phyloP scores from a whole-genome alignment of 2,329 filamentous ascomycete genomes.

The Thielaviopsis cerberus region DNA sequence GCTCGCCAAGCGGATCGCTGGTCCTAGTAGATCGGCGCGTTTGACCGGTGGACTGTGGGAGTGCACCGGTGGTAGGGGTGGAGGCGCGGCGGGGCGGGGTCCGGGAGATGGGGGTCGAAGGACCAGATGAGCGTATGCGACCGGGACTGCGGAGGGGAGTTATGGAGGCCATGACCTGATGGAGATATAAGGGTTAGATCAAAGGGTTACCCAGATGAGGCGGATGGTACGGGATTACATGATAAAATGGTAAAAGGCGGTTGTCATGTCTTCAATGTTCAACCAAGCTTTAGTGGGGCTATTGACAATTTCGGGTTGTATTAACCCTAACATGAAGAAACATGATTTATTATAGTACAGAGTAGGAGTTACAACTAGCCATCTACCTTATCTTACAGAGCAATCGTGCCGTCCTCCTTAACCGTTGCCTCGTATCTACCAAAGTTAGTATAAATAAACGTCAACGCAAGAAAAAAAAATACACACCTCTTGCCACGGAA shows the following conservation, averaged over 20 bases:
- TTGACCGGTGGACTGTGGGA: conserved; percentile 5
- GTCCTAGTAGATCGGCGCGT: conserved; percentile 20
- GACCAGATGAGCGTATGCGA: neutral
- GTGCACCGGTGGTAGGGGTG: conserved; percentile 11
- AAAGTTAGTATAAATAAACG: conserved; percentile 18
- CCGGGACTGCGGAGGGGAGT: neutral
- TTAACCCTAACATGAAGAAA: too few relatives aligned
- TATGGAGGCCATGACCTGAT: neutral
- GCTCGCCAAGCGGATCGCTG: conserved; percentile 47
- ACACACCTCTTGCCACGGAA: conserved; percentile 89
- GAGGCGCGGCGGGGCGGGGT: neutral
- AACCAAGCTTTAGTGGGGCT: too few relatives aligned
- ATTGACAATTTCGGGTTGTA: too few relatives aligned
- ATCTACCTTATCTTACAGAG: conserved; percentile 7
- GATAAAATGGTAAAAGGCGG: too few relatives aligned
- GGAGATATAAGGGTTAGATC: neutral
- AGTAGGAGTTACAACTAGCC: neutral
- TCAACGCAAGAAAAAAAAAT: neutral
- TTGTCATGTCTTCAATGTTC: too few relatives aligned
- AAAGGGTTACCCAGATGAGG: neutral
- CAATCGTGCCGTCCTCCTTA: conserved; percentile 22
- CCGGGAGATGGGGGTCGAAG: neutral
- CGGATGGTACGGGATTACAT: neutral
- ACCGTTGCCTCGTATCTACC: conserved; percentile 43
- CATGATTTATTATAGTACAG: conserved; percentile 4